phyloP scores from a whole-genome alignment of 345 rosid genomes.

The Brassica cretica region DNA sequence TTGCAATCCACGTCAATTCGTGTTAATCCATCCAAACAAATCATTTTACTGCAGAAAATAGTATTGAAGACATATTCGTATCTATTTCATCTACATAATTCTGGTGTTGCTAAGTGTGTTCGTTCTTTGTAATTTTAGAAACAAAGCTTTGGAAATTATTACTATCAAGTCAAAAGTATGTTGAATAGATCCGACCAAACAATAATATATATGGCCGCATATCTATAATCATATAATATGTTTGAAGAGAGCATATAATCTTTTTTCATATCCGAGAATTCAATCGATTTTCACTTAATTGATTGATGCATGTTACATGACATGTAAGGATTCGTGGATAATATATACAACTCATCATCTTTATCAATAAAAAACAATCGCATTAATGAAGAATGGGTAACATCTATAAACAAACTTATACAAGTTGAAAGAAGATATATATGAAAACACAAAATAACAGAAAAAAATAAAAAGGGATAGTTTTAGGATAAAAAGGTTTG shows the following conservation, averaged over 20 bases:
- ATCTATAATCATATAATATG: conserved; percentile 11
- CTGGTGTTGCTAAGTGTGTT: not conserved
- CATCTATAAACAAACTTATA: conserved; percentile 18
- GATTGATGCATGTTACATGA: conserved; percentile 25
- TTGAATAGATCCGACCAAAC: conserved; percentile 25
- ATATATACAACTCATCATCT: not conserved
- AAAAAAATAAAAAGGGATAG: not conserved
- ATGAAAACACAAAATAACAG: conserved; percentile 22
- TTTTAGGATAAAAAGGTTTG: conserved; percentile 27
- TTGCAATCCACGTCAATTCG: conserved; percentile 24
- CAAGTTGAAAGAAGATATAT: conserved; percentile 23
- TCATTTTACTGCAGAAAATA: not conserved
- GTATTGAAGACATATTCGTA: not conserved
- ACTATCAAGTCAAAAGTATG: conserved; percentile 18
- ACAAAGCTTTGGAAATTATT: not conserved
- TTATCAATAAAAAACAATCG: conserved; percentile 8
- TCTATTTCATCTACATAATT: not conserved
- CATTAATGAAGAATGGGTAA: conserved; percentile 20
- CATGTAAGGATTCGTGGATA: conserved; percentile 19
- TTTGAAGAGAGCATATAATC: conserved; percentile 28
- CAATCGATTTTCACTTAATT: not conserved
- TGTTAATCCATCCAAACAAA: conserved; percentile 24
- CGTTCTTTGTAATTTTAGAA: not conserved
- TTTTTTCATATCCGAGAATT: conserved; percentile 2
- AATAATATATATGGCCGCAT: not conserved